These are phyloP conservation scores for Echium plantagineum DNA, from an alignment of 257 asterid genomes.

Conservation along the genomic window DNA sequence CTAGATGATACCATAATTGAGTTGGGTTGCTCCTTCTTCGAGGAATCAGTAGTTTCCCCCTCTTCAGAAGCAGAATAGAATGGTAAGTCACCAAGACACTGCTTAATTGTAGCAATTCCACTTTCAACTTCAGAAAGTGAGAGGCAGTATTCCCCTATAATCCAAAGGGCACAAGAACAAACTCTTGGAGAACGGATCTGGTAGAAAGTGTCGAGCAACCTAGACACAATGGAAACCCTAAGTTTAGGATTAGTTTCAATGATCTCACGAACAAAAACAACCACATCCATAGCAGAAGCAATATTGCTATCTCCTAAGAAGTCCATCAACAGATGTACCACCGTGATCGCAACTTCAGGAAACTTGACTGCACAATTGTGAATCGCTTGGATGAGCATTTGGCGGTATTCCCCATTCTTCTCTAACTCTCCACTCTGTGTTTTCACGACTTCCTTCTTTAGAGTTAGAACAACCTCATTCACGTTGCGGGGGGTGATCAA, in stretches of 20 bases:
- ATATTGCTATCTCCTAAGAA: constrained; percentile 92
- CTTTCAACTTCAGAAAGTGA: constrained; percentile 90
- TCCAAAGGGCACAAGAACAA: constrained; percentile 94
- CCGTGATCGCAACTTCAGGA: constrained; percentile 96
- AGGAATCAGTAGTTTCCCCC: constrained; percentile 59
- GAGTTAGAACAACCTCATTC: constrained; percentile 77
- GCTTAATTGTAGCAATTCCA: constrained; percentile 74
- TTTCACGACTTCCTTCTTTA: constrained; percentile 93
- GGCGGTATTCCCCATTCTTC: constrained; percentile 90
- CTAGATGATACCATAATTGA: constrained; percentile 82
- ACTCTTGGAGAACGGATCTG: constrained; percentile 92
- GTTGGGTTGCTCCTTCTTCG: constrained; percentile 59
- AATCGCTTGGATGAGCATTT: constrained; percentile 93
- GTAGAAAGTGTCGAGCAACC: constrained; percentile 83
- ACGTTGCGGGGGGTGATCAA: constrained; percentile 76
- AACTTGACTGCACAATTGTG: constrained; percentile 92
- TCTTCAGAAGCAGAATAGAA: constrained; percentile 71
- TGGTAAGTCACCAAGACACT: constrained; percentile 90
- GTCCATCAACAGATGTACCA: constrained; percentile 91
- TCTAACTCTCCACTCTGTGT: constrained; percentile 88
- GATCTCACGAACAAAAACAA: constrained; percentile 76
- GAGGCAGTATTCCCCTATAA: constrained; percentile 76
- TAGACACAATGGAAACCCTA: constrained; percentile 76
- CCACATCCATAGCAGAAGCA: constrained; percentile 87
- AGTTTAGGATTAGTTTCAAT: constrained; percentile 85